These are phyloP conservation scores for Rubia occidens DNA, from an alignment of 305 asterid genomes.

Conservation along the genomic window DNA sequence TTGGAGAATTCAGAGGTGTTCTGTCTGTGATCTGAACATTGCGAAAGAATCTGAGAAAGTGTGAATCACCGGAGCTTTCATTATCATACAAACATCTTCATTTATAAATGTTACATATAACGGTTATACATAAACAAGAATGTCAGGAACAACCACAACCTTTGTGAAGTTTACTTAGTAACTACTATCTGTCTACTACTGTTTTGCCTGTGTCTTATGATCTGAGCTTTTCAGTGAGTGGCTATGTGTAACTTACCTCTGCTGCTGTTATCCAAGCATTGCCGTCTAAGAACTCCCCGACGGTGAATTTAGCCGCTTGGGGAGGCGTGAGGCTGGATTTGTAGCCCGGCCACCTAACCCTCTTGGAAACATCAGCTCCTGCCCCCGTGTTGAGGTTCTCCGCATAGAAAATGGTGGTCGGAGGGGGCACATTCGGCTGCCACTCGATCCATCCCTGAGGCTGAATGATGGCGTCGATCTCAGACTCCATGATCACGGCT, in stretches of 20 bases:
- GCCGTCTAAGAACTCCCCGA: slow-evolving; percentile 47
- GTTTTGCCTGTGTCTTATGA: background rate
- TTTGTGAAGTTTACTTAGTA: background rate
- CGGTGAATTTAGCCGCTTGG: slow-evolving; percentile 46
- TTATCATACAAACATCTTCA: slow-evolving; percentile 1
- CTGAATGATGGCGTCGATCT: slow-evolving; percentile 45
- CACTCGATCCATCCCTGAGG: slow-evolving; percentile 72
- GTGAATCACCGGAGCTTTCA: background rate
- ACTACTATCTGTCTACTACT: slow-evolving; percentile 10
- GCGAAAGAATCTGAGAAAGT: background rate
- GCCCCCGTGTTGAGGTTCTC: slow-evolving; percentile 68
- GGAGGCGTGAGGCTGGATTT: slow-evolving; percentile 32
- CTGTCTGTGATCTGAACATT: background rate
- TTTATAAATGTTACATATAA: background rate
- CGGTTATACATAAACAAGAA: background rate
- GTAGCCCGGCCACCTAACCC: slow-evolving; percentile 72
- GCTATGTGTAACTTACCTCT: slow-evolving; percentile 34
- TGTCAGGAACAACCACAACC: slow-evolving; percentile 3
- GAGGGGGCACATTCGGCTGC: slow-evolving; percentile 44
- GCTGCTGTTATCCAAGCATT: slow-evolving; percentile 45
- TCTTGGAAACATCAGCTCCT: slow-evolving; percentile 34
- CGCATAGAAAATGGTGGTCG: slow-evolving; percentile 46
- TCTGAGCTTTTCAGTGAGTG: background rate
- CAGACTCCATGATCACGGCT: slow-evolving; percentile 49
- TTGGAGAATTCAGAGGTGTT: background rate